Evolutionary conservation across 139 green algal genomes (phyloP).

Genomic region (Tetradesmus lagerheimii): DNA sequence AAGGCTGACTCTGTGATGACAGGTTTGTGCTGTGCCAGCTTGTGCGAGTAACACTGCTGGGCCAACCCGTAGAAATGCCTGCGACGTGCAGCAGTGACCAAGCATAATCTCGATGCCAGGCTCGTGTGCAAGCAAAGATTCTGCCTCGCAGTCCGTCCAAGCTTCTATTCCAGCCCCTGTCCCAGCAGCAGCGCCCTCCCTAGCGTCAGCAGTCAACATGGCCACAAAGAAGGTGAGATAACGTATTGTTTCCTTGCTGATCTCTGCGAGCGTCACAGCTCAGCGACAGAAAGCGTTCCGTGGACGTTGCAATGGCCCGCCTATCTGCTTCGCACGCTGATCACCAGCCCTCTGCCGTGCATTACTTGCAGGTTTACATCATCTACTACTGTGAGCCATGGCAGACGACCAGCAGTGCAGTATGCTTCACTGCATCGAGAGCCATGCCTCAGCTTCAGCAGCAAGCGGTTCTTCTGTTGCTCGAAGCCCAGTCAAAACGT

Average conservation of each 20-base stretch:
- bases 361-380: slow-evolving; percentile 41
- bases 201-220: background rate
- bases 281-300: background rate
- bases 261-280: background rate
- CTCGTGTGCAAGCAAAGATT: background rate
- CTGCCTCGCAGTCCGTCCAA: background rate
- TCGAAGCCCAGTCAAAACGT: too few relatives aligned
- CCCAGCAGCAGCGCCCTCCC: background rate
- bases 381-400: slow-evolving; percentile 46
- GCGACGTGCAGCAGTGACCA: background rate
- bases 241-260: background rate
- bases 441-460: background rate
- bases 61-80: background rate
- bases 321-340: background rate
- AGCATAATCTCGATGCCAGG: background rate
- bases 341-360: background rate
- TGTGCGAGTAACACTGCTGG: background rate
- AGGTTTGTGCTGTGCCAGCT: background rate
- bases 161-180: slow-evolving; percentile 1
- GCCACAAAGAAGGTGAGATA: slow-evolving; percentile 25
- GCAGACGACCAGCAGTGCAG: background rate
- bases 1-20: background rate
- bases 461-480: background rate
- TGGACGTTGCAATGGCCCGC: background rate
- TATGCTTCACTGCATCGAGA: background rate